These are phyloP conservation scores for Gaertneriomyces semiglobifer DNA, from an alignment of 192 early-diverging fungal genomes.

Conservation along the genomic window DNA sequence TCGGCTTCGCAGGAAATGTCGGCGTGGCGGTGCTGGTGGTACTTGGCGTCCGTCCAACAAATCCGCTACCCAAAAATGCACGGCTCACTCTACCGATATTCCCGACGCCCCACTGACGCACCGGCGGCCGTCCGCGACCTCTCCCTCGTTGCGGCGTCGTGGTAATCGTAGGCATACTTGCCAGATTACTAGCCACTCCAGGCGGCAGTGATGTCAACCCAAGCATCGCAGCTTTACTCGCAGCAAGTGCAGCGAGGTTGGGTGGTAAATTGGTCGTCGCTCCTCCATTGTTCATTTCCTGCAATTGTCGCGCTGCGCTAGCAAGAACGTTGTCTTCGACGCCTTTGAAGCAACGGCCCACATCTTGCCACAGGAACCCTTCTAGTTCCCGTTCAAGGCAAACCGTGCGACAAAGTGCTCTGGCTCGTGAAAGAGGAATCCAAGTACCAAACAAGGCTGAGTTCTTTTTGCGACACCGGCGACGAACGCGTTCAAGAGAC, in stretches of 20 bases:
- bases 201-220: slow-evolving; percentile 19
- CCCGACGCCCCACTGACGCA: background rate
- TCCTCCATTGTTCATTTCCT: slow-evolving; percentile 1
- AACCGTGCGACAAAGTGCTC: slow-evolving; percentile 76
- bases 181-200: slow-evolving; percentile 7
- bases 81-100: background rate
- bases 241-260: slow-evolving; percentile 46
- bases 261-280: slow-evolving; percentile 31
- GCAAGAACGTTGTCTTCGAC: slow-evolving; percentile 48
- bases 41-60: background rate
- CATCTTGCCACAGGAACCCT: slow-evolving; percentile 71
- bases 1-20: slow-evolving; percentile 17
- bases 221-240: slow-evolving; percentile 11
- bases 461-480: slow-evolving; percentile 67
- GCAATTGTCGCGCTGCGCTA: background rate
- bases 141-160: background rate
- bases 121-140: background rate
- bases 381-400: slow-evolving; percentile 72
- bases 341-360: slow-evolving; percentile 36
- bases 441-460: slow-evolving; percentile 82
- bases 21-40: background rate
- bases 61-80: background rate
- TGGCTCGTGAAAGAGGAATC: slow-evolving; percentile 84
- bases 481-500: slow-evolving; percentile 75
- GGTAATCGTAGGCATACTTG: background rate